These are phyloP conservation scores for Fusarium hainanense DNA, from an alignment of 2,329 filamentous ascomycete species.

Conservation along the genomic window DNA sequence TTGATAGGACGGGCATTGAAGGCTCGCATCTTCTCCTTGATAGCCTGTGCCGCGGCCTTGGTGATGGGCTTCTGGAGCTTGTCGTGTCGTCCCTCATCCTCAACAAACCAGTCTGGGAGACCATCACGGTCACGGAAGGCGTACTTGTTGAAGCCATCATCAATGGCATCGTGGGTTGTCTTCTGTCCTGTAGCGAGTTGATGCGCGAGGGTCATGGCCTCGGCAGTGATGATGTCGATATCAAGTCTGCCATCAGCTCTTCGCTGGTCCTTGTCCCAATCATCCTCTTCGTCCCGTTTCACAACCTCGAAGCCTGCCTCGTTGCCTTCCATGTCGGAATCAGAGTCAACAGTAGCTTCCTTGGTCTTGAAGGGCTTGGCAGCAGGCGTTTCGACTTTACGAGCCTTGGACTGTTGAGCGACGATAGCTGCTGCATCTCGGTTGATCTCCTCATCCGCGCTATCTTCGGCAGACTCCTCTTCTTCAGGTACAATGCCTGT, in stretches of 20 bases:
- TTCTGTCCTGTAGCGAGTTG: constrained; percentile 88
- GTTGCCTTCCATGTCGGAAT: constrained; percentile 55
- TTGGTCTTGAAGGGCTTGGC: constrained; percentile 12
- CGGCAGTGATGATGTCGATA: constrained; percentile 98
- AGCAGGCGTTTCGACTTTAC: constrained; percentile 36
- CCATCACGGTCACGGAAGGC: constrained; percentile 91
- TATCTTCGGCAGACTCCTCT: constrained; percentile 43
- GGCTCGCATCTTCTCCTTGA: constrained; percentile 93
- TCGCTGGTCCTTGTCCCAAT: constrained; percentile 75
- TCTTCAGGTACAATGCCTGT: constrained; percentile 70
- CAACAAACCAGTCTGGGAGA: constrained; percentile 96
- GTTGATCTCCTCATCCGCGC: constrained; percentile 49
- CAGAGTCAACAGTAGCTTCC: constrained; percentile 44
- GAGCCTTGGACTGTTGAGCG: constrained; percentile 43
- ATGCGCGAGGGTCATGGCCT: constrained; percentile 98
- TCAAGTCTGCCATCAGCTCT: constrained; percentile 75
- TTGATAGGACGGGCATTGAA: constrained; percentile 98
- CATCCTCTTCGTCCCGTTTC: constrained; percentile 60
- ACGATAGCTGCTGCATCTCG: constrained; percentile 47
- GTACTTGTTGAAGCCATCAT: constrained; percentile 94
- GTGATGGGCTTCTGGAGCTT: constrained; percentile 88
- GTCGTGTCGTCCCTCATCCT: constrained; percentile 89
- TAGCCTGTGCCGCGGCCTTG: constrained; percentile 87
- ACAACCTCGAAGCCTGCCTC: constrained; percentile 71
- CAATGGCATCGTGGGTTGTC: constrained; percentile 80